Evolutionary conservation across 371 early-diverging fungal genomes (phyloP).

Genomic region (Nematocida major): DNA sequence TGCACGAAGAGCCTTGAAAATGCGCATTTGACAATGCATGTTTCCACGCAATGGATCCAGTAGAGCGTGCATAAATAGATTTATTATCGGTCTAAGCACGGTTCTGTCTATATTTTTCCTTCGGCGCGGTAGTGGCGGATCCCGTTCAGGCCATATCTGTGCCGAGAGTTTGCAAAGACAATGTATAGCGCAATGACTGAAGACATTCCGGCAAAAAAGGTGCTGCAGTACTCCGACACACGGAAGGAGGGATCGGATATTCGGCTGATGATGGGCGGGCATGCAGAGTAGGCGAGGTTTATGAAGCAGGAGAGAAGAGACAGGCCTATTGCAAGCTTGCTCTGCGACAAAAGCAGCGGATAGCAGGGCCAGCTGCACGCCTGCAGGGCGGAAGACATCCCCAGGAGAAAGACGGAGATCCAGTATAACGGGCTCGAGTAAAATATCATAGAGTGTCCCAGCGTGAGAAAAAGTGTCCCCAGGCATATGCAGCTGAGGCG

Average conservation of each 20-base stretch:
- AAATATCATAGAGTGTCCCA: slow-evolving; percentile 54
- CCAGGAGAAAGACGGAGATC: slow-evolving; percentile 41
- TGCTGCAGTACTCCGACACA: slow-evolving; percentile 30
- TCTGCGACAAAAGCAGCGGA: slow-evolving; percentile 54
- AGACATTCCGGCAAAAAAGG: neutral
- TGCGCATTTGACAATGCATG: too few species aligned
- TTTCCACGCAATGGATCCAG: too few species aligned
- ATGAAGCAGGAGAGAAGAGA: slow-evolving; percentile 55
- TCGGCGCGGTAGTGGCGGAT: neutral
- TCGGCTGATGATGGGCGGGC: slow-evolving; percentile 50
- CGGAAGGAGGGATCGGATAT: neutral
- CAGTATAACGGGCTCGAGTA: neutral
- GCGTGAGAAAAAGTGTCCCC: slow-evolving; percentile 48
- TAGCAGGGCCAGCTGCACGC: slow-evolving; percentile 64
- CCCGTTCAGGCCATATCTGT: slow-evolving; percentile 20
- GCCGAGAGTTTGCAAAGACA: neutral
- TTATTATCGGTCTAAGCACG: neutral
- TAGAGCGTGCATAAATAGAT: too few species aligned
- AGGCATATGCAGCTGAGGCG: slow-evolving; percentile 53
- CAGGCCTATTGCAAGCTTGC: slow-evolving; percentile 53
- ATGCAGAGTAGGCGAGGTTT: slow-evolving; percentile 59
- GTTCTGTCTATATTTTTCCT: neutral
- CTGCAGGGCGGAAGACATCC: slow-evolving; percentile 54
- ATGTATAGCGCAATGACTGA: neutral
- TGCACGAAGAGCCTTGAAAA: too few species aligned